Evolutionary conservation across 352 stramenopile species (phyloP), one percentile per base, ranked within the genome.

Genomic region (Phytophthora megakarya): DNA sequence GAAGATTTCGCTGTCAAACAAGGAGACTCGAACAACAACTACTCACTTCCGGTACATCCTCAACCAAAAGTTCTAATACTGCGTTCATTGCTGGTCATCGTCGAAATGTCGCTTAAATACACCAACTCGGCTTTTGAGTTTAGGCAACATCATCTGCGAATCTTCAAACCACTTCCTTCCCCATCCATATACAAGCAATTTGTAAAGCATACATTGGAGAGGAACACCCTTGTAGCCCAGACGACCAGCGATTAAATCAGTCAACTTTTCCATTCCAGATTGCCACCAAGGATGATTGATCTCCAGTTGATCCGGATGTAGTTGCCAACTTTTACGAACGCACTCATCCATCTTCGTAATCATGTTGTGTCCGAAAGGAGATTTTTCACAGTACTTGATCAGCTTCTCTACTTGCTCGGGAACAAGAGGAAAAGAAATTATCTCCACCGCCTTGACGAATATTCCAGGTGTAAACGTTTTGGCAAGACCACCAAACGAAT

Each of bases 1-100:
- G 60, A 68, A 11, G 43, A 42, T 8, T 68, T 56, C 21, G 32
- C 63, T 5, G 60, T 51, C 19, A 56, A 68, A 19, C 60, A 57
- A 30, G 43, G 48, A 40, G 10, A 32, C 3, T 12, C 45, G 13
- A 52, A n/a, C 15, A 45, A 57, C 5, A 37, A 13, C 22, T 13
- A 52, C 12, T 64, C 46, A 51, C 28, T 16, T 49, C 59, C n/a
- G 54, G 50, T n/a, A n/a, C n/a, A n/a, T n/a, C n/a, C n/a, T n/a
- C n/a, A n/a, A n/a, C n/a, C n/a, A n/a, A n/a, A n/a, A n/a, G n/a
- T n/a, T n/a, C n/a, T n/a, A n/a, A n/a, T n/a, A n/a, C n/a, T n/a
- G n/a, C n/a, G n/a, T n/a, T n/a, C n/a, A n/a, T n/a, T n/a, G n/a
- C n/a, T n/a, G n/a, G n/a, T n/a, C n/a, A n/a, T n/a, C n/a, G n/a